A percentile compares a stretch with the other conserved stretches of the same genome.
Evolutionary conservation across 495 filamentous ascomycete genomes (phyloP).

Genomic region (Mycothermus thermophilus): DNA sequence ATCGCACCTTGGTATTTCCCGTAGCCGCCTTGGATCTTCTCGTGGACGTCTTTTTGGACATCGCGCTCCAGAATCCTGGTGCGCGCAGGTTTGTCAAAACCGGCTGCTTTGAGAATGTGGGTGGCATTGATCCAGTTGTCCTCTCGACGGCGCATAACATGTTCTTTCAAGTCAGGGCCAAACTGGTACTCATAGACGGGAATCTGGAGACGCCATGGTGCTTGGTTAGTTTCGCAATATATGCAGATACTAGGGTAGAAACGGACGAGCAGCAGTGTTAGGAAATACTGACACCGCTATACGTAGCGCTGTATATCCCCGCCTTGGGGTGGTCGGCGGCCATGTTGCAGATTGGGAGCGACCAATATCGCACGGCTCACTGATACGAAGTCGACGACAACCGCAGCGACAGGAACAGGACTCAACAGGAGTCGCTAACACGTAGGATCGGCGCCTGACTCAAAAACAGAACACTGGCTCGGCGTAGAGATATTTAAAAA

Average conservation of each 20-base stretch:
- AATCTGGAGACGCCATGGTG: constrained; percentile 38
- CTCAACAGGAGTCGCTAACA: too few species aligned
- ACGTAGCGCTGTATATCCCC: constrained; percentile 76
- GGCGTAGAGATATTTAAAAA: too few species aligned
- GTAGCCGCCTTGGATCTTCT: constrained; percentile 96
- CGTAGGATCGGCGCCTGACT: too few species aligned
- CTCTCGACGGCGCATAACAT: constrained; percentile 76
- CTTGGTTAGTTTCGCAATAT: too few species aligned
- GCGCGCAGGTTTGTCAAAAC: constrained; percentile 69
- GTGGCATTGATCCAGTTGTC: constrained; percentile 94
- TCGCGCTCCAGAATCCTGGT: constrained; percentile 92
- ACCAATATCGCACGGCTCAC: too few species aligned
- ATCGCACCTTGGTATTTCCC: constrained; percentile 86
- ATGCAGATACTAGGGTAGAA: too few species aligned
- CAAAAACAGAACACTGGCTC: too few species aligned
- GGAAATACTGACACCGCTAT: constrained; percentile 73
- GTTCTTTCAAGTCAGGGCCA: constrained; percentile 50
- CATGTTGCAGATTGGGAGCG: too few species aligned
- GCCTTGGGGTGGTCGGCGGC: constrained; percentile 20
- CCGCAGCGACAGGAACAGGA: too few species aligned
- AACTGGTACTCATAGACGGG: constrained; percentile 85
- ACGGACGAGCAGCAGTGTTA: too few species aligned
- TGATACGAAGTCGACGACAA: too few species aligned
- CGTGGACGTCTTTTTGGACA: constrained; percentile 88
- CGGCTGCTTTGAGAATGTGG: constrained; percentile 71